phyloP scores from a whole-genome alignment of 495 filamentous ascomycete genomes.

The Lophiotrema nucula region DNA sequence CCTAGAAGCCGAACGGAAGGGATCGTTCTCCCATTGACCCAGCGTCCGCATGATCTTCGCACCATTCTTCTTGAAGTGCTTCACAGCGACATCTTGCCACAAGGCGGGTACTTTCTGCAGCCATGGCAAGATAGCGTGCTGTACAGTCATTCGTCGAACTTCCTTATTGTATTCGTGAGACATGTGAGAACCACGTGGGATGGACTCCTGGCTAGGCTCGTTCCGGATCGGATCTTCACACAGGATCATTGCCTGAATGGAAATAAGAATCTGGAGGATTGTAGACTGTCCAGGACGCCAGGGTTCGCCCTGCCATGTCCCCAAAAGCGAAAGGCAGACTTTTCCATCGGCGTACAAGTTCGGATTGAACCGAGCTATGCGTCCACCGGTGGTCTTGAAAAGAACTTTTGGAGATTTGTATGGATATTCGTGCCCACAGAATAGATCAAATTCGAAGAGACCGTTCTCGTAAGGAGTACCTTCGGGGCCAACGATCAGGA shows the following conservation, averaged over 20 bases:
- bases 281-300: conserved; percentile 57
- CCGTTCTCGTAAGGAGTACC: conserved; percentile 62
- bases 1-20: no score
- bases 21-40: no score
- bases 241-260: conserved; percentile 63
- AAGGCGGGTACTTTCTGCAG: conserved; percentile 26
- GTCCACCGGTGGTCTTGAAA: conserved; percentile 53
- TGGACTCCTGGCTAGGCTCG: conserved; percentile 51
- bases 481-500: conserved; percentile 56
- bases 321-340: conserved; percentile 60
- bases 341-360: conserved; percentile 59
- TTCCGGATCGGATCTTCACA: conserved; percentile 58
- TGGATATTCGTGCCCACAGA: conserved; percentile 50
- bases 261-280: conserved; percentile 59
- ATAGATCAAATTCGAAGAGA: conserved; percentile 62
- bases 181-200: conserved; percentile 15
- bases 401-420: conserved; percentile 48
- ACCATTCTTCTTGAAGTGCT: conserved; percentile 14
- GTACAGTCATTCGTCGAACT: conserved; percentile 44
- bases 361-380: conserved; percentile 53
- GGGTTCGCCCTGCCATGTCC: conserved; percentile 55
- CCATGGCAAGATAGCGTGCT: conserved; percentile 52
- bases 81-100: conserved; percentile 24
- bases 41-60: conserved; percentile 20
- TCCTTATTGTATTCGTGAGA: conserved; percentile 42